Base-by-base conservation (phyloP, 805 yeast species). In the Wickerhamomyces silvicola region DNA sequence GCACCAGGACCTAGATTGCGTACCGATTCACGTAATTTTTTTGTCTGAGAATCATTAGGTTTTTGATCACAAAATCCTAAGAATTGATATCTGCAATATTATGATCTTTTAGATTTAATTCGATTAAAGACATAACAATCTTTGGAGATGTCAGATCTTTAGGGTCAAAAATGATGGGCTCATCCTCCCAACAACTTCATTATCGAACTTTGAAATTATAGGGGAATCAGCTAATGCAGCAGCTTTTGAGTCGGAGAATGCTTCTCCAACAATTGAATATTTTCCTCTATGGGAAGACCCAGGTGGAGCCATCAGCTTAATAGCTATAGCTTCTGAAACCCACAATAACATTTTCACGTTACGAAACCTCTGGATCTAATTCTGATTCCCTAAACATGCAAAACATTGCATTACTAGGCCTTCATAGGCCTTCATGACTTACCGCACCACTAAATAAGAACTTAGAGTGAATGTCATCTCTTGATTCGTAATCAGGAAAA, bases 1-100 rank as follows among this genome's bases (percentile, higher is more conserved):
- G 92, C 95, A 2, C 96, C 97, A 2, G 94, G 88, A 0, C 95
- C 95, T 8, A 90, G 56, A 14, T 72, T 62, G 10, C 64, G 58
- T 2, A 81, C 41, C 3, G 72, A 60, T 14, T 69, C 72, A 1
- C 41, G 33, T 9, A 78, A 49, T 1, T 78, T 67, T 12, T 67
- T 57, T 9, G 62, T 50, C 28, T 60, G 20, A 68, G 54, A 14
- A 75, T 62, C 60, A 78, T 67, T 24, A 85, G 50, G 45, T 71
- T 72, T 45, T 74, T 78, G 12, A 80, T 63, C 11, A 87, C 75
- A 42, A 73, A 75, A 37, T 85, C 92, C 60, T 81, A 70, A 29
- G 71, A 70, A 31, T 74, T 81, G 3, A 70, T 54, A 43, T 70
- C 66, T 8, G 27, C 23, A 12, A 77, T 47, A 28, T 60, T 60